A percentile compares a stretch with the other conserved stretches of the same genome.
These are phyloP conservation scores for Thalassiosira hispida DNA, from an alignment of 352 stramenopile species.

Conservation along the genomic window DNA sequence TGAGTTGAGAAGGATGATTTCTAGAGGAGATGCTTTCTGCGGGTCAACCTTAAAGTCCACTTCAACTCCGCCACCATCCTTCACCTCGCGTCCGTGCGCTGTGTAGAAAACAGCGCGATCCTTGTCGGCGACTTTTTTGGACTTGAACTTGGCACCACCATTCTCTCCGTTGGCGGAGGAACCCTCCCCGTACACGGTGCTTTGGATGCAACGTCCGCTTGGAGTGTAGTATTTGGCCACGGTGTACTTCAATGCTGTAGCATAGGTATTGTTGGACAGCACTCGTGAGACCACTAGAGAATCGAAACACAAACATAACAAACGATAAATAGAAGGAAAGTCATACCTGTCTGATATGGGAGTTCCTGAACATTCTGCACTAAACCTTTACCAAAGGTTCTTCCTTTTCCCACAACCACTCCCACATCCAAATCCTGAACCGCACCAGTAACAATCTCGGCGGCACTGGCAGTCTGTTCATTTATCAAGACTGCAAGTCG, in stretches of 20 bases:
- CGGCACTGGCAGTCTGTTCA: slow-evolving; percentile 84
- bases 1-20: slow-evolving; percentile 80
- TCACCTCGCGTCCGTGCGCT: slow-evolving; percentile 69
- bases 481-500: slow-evolving; percentile 88
- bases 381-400: slow-evolving; percentile 89
- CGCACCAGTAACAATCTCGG: slow-evolving; percentile 88
- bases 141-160: slow-evolving; percentile 63
- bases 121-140: slow-evolving; percentile 72
- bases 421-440: slow-evolving; percentile 89
- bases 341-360: slow-evolving; percentile 63
- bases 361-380: slow-evolving; percentile 88
- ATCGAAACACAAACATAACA: slow-evolving; percentile 1
- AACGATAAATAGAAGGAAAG: background rate
- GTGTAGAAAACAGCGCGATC: slow-evolving; percentile 79
- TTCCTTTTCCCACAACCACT: slow-evolving; percentile 85
- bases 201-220: slow-evolving; percentile 86
- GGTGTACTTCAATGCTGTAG: slow-evolving; percentile 88
- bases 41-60: slow-evolving; percentile 86
- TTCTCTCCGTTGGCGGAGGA: slow-evolving; percentile 39
- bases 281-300: slow-evolving; percentile 2
- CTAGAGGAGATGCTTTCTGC: slow-evolving; percentile 76
- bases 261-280: slow-evolving; percentile 10
- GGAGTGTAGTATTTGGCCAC: slow-evolving; percentile 91
- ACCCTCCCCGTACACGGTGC: slow-evolving; percentile 81
- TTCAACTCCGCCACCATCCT: slow-evolving; percentile 85